Base-by-base conservation (phyloP, 257 asterid genomes). In the Lycium barbarum region DNA sequence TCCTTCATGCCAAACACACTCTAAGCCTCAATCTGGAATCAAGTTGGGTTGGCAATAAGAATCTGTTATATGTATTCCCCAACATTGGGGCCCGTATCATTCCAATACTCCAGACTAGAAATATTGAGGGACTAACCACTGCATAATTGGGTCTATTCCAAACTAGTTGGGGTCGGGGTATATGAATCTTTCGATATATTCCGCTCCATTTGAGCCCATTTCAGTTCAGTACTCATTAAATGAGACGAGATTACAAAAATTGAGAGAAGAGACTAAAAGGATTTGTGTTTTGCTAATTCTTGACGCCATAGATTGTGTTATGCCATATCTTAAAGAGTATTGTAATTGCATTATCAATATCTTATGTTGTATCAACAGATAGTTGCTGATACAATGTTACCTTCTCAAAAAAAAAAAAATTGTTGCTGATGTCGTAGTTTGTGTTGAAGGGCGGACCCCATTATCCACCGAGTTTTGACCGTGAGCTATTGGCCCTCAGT, bases 241-340 rank as follows among this genome's bases (percentile, higher is more conserved):
- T 6, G 40, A 6, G 81, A 33, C 12, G 2, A 74, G 62, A 74
- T 45, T 20, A 47, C 47, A 74, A 22, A 3, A 49, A 20, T 2
- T 73, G 40, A 73, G 81, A 47, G 61, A 45, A 73, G 81, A 47
- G n/a, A 47, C 40, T 45, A 47, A 73, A 72, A 73, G 15, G 13
- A 5, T 20, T 35, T 74, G 38, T 49, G 43, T 12, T 53, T 22
- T 74, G 78, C 43, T 72, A 9, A n/a, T 45, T 74, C n/a, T 61
- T 53, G 7, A 74, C 49, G 43, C 3, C n/a, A 20, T 53, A 49
- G 62, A 51, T 51, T 22, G 40, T 6, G 82, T 26, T 51, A 26
- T 26, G 15, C 0, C 2, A 26, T 26, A 45, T 20, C 7, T 73
- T 45, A 5, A 72, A 72, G 80, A 72, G 36, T 20, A 13, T 49